Base-by-base conservation (phyloP, 108 stramenopile species). In the Pseudonitzschia multistriata region DNA sequence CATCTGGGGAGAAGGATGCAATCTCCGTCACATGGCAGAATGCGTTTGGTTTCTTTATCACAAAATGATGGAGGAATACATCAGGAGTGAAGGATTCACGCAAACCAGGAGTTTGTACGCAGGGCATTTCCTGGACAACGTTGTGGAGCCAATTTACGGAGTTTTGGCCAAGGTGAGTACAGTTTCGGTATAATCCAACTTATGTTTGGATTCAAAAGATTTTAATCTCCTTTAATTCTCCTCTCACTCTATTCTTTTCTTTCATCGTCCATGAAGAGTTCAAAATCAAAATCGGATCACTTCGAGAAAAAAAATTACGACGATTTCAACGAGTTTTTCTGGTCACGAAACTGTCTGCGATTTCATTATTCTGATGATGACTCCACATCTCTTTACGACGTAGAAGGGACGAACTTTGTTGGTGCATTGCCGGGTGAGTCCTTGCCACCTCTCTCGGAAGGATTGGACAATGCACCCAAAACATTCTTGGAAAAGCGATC, bases 291-390 rank as follows among this genome's bases (percentile, higher is more conserved):
- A 35, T 69, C 78, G 13, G 97, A 98, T 62, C 96, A 98, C 62
- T 64, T 74, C 57, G 87, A 94, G 64, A 88, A 82, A 52, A 87
- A 94, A 55, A 99, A 97, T 83, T 99, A 99, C 74, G 98, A 99
- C 62, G 98, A 99, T 73, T 92, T 96, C 79, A 99, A 99, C 72
- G 98, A 99, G 79, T 99, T 98, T 84, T 99, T 99, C 81, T 99
- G 98, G 98, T 94, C 93, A 13, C 82, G 94, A 30, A 76, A 93
- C 19, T 99, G 98, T 76, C 82, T 99, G 50, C 74, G 78, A n/a
- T 96, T 79, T 67, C 83, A 74, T 49, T 94, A 95, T 76, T 86
- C 87, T 22, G 73, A 71, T 53, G 85, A 78, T 45, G 81, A 77
- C 28, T 65, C 77, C 30, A 50, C 60, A 21, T 71, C 71, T n/a